Evolutionary conservation across 345 rosid genomes (phyloP), one percentile per base, ranked within the genome.

Genomic region (Hibiscus mutabilis): DNA sequence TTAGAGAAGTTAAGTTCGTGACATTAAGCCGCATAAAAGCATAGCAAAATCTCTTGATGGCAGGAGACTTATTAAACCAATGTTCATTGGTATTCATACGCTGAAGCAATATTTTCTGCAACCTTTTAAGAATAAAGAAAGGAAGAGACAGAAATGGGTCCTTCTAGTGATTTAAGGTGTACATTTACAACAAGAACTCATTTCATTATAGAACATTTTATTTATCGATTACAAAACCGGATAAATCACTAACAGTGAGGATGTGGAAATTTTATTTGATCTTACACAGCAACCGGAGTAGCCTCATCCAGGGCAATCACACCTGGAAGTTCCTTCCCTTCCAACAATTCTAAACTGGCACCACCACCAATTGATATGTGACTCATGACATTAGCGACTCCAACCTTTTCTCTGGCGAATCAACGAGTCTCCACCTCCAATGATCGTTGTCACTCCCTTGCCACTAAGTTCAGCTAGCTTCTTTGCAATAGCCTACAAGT

Each of bases 281-380:
- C 83, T 78, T 80, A 86, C 76, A 76, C 89, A 2, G 85, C 79
- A 65, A 83, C 85, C 25, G 77, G 79, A 49, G 5, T 21, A 42
- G 92, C 97, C 62, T 91, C 94, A 5, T 91, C 92, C 11, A 91
- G 89, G 70, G 97, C 97, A 35, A 88, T 74, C 60, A 91, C 94
- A 82, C 94, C 94, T 5, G 97, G 97, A 74, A 91, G 94, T 70
- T 80, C 85, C 77, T 91, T 88, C 2, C 97, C 97, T 75, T 91
- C 97, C 71, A 91, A 80, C 81, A 91, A 79, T 80, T 91, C 97
- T 87, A 91, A 87, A 82, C 97, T 88, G 18, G 97, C 97, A 79
- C 97, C 97, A 1, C 97, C 97, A 73, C 97, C 97, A 0, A 94
- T 91, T 65, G 97, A 91, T 74, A 91, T 91, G 88, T 91, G 97